A percentile compares a stretch with the other conserved stretches of the same genome.
These are phyloP conservation scores for Cutaneotrichosporon cutaneum DNA, from an alignment of 1,284 basidiomycete genomes.

Conservation along the genomic window DNA sequence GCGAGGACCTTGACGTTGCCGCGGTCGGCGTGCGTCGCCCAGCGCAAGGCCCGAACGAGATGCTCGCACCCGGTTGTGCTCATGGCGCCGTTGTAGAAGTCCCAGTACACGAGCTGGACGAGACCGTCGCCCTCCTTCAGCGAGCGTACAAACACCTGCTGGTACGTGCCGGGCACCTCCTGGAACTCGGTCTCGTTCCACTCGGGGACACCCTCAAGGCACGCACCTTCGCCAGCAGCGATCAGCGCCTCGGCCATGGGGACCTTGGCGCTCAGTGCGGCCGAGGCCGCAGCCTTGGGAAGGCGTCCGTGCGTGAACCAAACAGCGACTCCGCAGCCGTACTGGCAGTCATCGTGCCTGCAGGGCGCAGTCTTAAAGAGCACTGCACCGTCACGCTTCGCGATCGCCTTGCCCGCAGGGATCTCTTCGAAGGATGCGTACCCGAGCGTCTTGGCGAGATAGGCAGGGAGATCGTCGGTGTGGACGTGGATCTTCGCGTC, in stretches of 20 bases:
- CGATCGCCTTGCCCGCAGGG: slow-evolving; percentile 49
- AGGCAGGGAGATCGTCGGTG: slow-evolving; percentile 27
- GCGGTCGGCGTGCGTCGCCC: slow-evolving; percentile 43
- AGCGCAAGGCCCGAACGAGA: slow-evolving; percentile 50
- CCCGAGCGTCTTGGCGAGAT: slow-evolving; percentile 27
- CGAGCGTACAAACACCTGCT: slow-evolving; percentile 54
- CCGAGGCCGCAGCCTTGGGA: slow-evolving; percentile 49
- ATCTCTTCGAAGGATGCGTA: slow-evolving; percentile 24
- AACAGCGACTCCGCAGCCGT: slow-evolving; percentile 44
- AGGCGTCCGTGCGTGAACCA: slow-evolving; percentile 56
- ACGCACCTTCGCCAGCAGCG: slow-evolving; percentile 39
- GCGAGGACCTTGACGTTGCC: slow-evolving; percentile 50
- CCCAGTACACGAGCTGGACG: slow-evolving; percentile 53
- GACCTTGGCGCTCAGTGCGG: slow-evolving; percentile 53
- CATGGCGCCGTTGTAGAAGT: slow-evolving; percentile 57
- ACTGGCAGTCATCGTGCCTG: slow-evolving; percentile 17
- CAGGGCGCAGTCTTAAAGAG: slow-evolving; percentile 49
- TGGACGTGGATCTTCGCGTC: slow-evolving; percentile 50
- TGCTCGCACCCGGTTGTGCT: slow-evolving; percentile 53
- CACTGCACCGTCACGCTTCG: slow-evolving; percentile 53
- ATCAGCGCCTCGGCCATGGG: slow-evolving; percentile 51
- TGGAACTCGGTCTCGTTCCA: slow-evolving; percentile 44
- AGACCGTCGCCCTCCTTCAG: slow-evolving; percentile 38
- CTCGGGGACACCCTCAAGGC: slow-evolving; percentile 46
- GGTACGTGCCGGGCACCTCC: slow-evolving; percentile 49